These are phyloP conservation scores for Microbotryum intermedium DNA, from an alignment of 1,284 basidiomycete genomes.

Conservation along the genomic window DNA sequence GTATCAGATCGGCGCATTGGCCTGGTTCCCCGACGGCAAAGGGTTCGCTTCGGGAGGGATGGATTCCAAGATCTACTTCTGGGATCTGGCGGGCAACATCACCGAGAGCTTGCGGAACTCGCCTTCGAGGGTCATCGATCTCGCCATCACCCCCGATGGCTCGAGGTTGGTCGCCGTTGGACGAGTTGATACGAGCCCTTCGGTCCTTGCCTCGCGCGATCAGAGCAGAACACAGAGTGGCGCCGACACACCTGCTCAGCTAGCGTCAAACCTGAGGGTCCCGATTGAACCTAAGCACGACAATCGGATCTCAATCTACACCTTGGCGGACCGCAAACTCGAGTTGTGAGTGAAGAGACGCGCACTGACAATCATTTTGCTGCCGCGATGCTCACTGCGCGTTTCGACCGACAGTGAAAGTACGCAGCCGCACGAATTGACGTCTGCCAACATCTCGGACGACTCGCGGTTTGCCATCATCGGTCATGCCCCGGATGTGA, in stretches of 20 bases:
- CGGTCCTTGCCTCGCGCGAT: not conserved
- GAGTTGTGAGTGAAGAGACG: constrained; percentile 33
- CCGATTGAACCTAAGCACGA: constrained; percentile 38
- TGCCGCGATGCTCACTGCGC: not conserved
- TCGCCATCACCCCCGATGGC: constrained; percentile 78
- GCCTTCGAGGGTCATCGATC: constrained; percentile 79
- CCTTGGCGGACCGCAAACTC: constrained; percentile 49
- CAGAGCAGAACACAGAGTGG: constrained; percentile 1
- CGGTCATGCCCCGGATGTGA: constrained; percentile 74
- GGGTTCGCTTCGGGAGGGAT: constrained; percentile 85
- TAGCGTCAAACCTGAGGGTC: not conserved
- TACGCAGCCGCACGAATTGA: constrained; percentile 52
- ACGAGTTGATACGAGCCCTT: constrained; percentile 33
- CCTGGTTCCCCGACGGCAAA: constrained; percentile 79
- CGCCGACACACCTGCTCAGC: constrained; percentile 35
- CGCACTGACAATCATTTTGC: not conserved
- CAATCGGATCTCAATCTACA: constrained; percentile 62
- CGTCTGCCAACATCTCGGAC: constrained; percentile 75
- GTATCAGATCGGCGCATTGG: constrained; percentile 76
- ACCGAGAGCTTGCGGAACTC: constrained; percentile 60
- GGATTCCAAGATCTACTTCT: constrained; percentile 61
- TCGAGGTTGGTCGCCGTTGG: constrained; percentile 74
- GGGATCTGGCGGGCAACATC: constrained; percentile 66
- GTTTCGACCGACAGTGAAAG: constrained; percentile 17
- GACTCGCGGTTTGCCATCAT: constrained; percentile 82